phyloP scores from a whole-genome alignment of 2,329 filamentous ascomycete genomes.

The Hymenoscyphus scutula region DNA sequence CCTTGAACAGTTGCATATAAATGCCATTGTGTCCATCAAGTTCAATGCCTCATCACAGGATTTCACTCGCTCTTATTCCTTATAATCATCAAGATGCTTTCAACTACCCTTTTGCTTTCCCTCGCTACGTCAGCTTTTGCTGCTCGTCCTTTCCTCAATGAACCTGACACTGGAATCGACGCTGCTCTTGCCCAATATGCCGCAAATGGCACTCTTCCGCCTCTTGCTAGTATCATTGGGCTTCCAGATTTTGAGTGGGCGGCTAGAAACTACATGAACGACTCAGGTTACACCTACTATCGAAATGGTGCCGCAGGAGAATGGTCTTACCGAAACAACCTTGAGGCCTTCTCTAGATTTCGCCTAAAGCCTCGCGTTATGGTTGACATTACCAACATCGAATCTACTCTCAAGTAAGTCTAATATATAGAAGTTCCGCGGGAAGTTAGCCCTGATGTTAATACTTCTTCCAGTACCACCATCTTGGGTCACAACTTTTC shows the following conservation, averaged over 20 bases:
- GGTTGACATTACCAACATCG: constrained; percentile 46
- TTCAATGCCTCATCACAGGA: background rate
- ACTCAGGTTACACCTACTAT: constrained; percentile 54
- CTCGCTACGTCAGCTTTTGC: background rate
- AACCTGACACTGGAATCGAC: constrained; percentile 12
- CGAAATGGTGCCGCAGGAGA: constrained; percentile 55
- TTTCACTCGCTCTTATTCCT: background rate
- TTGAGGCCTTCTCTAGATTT: constrained; percentile 52
- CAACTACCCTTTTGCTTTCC: background rate
- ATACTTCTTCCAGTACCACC: constrained; percentile 37
- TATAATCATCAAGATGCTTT: background rate
- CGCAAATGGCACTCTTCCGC: background rate
- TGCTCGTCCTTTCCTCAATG: background rate
- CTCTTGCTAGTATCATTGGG: constrained; percentile 44
- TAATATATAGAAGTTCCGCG: background rate
- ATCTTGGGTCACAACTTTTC: constrained; percentile 54
- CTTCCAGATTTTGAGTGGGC: constrained; percentile 55
- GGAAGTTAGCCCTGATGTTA: background rate
- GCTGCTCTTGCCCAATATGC: constrained; percentile 15
- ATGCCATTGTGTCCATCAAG: background rate
- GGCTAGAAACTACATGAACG: constrained; percentile 48
- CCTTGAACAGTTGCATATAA: background rate
- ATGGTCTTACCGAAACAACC: constrained; percentile 55
- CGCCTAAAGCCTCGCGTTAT: constrained; percentile 48
- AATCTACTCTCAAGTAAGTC: constrained; percentile 36